Evolutionary conservation across 2,329 filamentous ascomycete genomes (phyloP).

Genomic region (Aspergillus caelatus): DNA sequence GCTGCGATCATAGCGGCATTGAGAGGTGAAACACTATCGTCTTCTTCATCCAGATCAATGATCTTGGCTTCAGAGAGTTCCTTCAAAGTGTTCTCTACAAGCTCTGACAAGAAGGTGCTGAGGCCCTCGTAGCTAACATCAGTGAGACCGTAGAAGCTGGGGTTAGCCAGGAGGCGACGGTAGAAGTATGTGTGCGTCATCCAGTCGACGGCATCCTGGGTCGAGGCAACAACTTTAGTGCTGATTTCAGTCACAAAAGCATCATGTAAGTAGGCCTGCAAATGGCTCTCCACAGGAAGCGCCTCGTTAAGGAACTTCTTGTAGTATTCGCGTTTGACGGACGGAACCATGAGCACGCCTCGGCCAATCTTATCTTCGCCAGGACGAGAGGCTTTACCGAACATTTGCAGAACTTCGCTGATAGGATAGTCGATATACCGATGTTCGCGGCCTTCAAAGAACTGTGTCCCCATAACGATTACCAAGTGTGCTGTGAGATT

Average conservation of each 20-base stretch:
- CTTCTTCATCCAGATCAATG: constrained; percentile 91
- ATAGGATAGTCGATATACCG: constrained; percentile 96
- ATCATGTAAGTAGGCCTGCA: constrained; percentile 90
- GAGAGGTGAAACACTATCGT: constrained; percentile 83
- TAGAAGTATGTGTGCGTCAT: constrained; percentile 99
- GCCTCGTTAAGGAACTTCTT: constrained; percentile 98
- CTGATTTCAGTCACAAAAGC: constrained; percentile 97
- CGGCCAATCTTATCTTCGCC: constrained; percentile 78
- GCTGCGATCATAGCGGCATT: constrained; percentile 98
- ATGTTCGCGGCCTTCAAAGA: constrained; percentile 94
- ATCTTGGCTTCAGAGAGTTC: constrained; percentile 92
- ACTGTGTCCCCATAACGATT: constrained; percentile 96
- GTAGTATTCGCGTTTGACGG: constrained; percentile 95
- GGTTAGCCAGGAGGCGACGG: constrained; percentile 88
- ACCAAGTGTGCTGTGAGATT: constrained; percentile 86
- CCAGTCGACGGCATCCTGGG: constrained; percentile 97
- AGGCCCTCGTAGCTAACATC: constrained; percentile 89
- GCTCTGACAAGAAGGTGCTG: constrained; percentile 90
- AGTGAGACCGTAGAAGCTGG: constrained; percentile 90
- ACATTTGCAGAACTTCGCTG: constrained; percentile 95
- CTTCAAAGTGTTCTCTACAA: constrained; percentile 89
- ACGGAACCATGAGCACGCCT: constrained; percentile 94
- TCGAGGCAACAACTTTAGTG: constrained; percentile 91
- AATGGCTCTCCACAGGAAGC: constrained; percentile 89
- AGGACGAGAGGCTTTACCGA: constrained; percentile 84